These are phyloP conservation scores for Carex scoparia DNA, from an alignment of 176 grass and related monocot species.

Conservation along the genomic window DNA sequence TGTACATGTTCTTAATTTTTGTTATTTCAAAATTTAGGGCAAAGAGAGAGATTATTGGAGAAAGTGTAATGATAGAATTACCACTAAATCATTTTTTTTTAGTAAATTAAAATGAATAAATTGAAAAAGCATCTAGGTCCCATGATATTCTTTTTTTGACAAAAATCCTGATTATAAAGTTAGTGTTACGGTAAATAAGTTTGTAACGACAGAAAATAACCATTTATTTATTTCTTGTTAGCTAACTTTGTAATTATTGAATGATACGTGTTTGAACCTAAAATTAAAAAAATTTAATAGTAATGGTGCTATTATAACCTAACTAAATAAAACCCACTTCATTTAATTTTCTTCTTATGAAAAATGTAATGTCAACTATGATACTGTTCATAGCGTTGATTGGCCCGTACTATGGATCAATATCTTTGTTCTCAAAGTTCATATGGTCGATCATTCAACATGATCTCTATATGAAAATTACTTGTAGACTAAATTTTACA, in stretches of 20 bases:
- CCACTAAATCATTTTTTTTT: too few relatives aligned
- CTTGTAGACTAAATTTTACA: background rate
- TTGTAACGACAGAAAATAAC: background rate
- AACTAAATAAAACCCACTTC: background rate
- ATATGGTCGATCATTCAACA: too few relatives aligned
- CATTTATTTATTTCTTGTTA: background rate
- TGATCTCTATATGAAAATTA: too few relatives aligned
- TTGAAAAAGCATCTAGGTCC: background rate
- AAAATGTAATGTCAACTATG: background rate
- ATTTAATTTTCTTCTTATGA: background rate
- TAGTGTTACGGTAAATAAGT: background rate
- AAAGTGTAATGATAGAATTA: too few relatives aligned
- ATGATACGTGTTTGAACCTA: background rate
- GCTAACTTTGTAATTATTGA: background rate
- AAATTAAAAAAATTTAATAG: background rate
- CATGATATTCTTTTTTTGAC: background rate
- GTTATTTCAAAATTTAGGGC: too few relatives aligned
- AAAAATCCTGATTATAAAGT: background rate
- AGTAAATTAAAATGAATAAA: too few relatives aligned
- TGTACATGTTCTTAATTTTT: too few relatives aligned
- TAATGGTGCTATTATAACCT: background rate
- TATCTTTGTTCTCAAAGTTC: too few relatives aligned
- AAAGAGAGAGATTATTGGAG: too few relatives aligned
- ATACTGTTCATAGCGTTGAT: background rate
- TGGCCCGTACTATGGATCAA: too few relatives aligned